A percentile compares a stretch with the other conserved stretches of the same genome.
phyloP scores from a whole-genome alignment of 306 rosid genomes.

The Gleditsia sinensis region DNA sequence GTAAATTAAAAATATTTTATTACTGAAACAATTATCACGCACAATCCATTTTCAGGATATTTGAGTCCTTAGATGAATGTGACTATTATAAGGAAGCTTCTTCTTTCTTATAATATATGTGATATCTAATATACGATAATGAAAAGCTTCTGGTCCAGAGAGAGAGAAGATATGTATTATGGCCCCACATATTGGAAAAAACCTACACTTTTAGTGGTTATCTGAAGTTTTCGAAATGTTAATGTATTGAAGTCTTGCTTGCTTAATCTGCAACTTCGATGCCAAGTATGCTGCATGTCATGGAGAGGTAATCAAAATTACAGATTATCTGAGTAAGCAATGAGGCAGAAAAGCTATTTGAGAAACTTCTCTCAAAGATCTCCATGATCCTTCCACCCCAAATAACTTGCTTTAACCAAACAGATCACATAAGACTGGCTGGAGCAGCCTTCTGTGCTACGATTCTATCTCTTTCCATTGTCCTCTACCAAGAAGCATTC shows the following conservation, averaged over 20 bases:
- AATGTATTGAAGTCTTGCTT: background rate
- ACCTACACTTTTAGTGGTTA: background rate
- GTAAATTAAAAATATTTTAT: background rate
- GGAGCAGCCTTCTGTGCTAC: background rate
- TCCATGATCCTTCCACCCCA: background rate
- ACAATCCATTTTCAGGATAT: slow-evolving; percentile 16
- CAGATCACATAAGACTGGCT: background rate
- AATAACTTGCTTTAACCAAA: background rate
- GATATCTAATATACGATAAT: background rate
- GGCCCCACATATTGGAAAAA: background rate
- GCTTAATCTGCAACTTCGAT: background rate
- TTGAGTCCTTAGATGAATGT: background rate
- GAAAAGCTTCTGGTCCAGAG: background rate
- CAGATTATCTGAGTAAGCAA: background rate
- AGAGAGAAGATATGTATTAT: background rate
- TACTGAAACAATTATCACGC: background rate
- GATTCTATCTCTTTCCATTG: background rate
- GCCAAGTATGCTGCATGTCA: background rate
- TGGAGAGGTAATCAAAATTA: background rate
- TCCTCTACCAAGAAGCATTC: background rate
- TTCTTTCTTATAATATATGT: background rate
- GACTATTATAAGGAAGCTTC: background rate
- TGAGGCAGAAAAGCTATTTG: background rate
- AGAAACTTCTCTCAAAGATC: background rate
- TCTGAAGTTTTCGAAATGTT: background rate